Conservation (phyloP, 2,329 filamentous ascomycete genomes). For the Cordyceps pruinosa region DNA sequence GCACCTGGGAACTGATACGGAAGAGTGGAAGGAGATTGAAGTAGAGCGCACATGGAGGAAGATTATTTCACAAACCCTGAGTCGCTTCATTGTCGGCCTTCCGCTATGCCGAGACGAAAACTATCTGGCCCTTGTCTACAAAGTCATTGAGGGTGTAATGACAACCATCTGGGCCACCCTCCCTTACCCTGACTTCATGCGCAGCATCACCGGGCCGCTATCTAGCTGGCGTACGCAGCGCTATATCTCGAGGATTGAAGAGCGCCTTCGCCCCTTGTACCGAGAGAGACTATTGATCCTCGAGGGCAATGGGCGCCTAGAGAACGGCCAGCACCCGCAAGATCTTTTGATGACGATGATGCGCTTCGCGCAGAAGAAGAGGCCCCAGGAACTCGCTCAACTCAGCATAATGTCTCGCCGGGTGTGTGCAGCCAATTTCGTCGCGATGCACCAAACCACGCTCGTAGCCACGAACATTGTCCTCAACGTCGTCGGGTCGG, state of each 20-base stretch:
- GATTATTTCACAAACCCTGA: conserved; percentile 1
- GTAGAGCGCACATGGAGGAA: neutral
- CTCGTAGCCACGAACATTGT: conserved; percentile 34
- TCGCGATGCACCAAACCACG: conserved; percentile 33
- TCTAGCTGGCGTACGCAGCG: neutral
- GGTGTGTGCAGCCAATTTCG: conserved; percentile 29
- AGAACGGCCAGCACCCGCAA: conserved; percentile 22
- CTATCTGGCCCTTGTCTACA: conserved; percentile 13
- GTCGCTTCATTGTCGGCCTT: conserved; percentile 27
- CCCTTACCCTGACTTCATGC: conserved; percentile 21
- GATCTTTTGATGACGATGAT: conserved; percentile 38
- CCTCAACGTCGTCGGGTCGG: conserved; percentile 29
- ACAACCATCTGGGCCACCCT: conserved; percentile 25
- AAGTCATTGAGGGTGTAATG: conserved; percentile 25
- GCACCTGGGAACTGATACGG: neutral
- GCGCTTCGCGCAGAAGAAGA: conserved; percentile 30
- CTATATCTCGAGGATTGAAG: neutral
- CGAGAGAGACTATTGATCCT: conserved; percentile 1
- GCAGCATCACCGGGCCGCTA: neutral
- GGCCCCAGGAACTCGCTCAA: conserved; percentile 29
- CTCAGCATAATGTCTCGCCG: conserved; percentile 25
- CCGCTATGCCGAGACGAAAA: conserved; percentile 19
- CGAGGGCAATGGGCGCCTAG: conserved; percentile 14
- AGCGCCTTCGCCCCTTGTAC: neutral
- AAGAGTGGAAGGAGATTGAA: neutral